Evolutionary conservation across 2,329 filamentous ascomycete species (phyloP).

Genomic region (Pseudogymnoascus sp.): DNA sequence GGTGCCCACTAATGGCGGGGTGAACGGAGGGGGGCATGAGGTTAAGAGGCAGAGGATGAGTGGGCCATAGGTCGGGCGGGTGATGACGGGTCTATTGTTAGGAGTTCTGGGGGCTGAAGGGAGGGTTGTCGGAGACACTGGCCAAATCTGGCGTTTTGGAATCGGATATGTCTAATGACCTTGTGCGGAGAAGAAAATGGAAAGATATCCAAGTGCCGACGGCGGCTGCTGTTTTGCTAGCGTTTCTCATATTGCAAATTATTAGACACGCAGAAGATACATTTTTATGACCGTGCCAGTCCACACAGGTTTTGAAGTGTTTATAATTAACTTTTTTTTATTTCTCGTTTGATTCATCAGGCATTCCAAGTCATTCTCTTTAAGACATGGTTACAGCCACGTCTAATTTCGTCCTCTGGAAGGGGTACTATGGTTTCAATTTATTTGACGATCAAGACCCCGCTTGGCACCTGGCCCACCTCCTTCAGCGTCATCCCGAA

Average conservation of each 20-base stretch:
- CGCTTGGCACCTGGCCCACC: slow-evolving; percentile 80
- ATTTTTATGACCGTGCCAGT: background rate
- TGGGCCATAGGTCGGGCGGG: slow-evolving; percentile 5
- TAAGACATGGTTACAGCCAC: background rate
- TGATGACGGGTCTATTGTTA: background rate
- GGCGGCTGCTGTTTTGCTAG: background rate
- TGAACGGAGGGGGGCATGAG: slow-evolving; percentile 20
- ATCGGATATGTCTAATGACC: background rate
- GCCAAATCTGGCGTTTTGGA: background rate
- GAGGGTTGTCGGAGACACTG: background rate
- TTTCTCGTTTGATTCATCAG: slow-evolving; percentile 4
- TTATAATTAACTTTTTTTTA: background rate
- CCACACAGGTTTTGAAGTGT: background rate
- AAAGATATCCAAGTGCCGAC: background rate
- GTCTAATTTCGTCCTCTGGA: background rate
- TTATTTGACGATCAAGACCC: slow-evolving; percentile 70
- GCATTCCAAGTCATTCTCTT: background rate
- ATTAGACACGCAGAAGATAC: background rate
- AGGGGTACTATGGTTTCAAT: background rate
- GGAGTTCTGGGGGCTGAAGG: background rate
- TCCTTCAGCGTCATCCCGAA: slow-evolving; percentile 91
- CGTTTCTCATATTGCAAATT: background rate
- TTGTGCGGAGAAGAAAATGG: background rate
- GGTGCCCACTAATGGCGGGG: slow-evolving; percentile 23
- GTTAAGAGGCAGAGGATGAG: slow-evolving; percentile 28